A percentile compares a stretch with the other conserved stretches of the same genome.
Evolutionary conservation across 2,329 filamentous ascomycete species (phyloP).

Genomic region (Aspergillus udagawae): DNA sequence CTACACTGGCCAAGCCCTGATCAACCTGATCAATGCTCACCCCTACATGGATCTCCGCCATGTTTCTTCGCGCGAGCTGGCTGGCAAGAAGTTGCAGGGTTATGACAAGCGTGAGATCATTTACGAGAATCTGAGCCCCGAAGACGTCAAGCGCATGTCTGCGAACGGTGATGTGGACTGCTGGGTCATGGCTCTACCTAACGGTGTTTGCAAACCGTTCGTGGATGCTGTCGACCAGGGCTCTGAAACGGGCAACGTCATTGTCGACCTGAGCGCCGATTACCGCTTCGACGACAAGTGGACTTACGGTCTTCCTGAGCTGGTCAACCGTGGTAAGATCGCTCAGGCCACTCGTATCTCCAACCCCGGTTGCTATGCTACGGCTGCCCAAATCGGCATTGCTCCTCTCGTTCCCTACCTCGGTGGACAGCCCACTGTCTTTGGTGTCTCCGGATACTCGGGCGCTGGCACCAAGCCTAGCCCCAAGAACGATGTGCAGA

Average conservation of each 20-base stretch:
- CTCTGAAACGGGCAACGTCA: conserved; percentile 65
- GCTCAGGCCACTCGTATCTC: conserved; percentile 75
- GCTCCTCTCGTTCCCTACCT: conserved; percentile 75
- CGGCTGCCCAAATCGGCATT: conserved; percentile 85
- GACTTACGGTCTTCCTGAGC: conserved; percentile 88
- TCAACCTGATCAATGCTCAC: conserved; percentile 81
- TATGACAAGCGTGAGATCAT: conserved; percentile 89
- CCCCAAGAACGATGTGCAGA: conserved; percentile 85
- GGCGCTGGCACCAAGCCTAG: conserved; percentile 92
- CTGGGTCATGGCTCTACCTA: conserved; percentile 97
- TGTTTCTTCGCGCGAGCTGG: conserved; percentile 89
- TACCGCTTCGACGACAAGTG: conserved; percentile 82
- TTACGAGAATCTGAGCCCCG: conserved; percentile 84
- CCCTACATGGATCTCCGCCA: conserved; percentile 85
- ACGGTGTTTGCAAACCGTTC: conserved; percentile 89
- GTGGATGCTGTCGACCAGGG: conserved; percentile 80
- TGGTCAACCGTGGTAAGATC: conserved; percentile 72
- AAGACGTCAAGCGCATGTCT: conserved; percentile 82
- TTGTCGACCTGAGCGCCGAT: conserved; percentile 94
- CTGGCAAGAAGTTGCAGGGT: conserved; percentile 78
- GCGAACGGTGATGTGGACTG: conserved; percentile 82
- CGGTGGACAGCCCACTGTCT: conserved; percentile 73
- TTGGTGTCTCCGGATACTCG: conserved; percentile 90
- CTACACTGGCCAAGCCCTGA: conserved; percentile 88
- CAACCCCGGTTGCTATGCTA: conserved; percentile 95